phyloP scores from a whole-genome alignment of 2,329 filamentous ascomycete species.

The Trichophyton simii region DNA sequence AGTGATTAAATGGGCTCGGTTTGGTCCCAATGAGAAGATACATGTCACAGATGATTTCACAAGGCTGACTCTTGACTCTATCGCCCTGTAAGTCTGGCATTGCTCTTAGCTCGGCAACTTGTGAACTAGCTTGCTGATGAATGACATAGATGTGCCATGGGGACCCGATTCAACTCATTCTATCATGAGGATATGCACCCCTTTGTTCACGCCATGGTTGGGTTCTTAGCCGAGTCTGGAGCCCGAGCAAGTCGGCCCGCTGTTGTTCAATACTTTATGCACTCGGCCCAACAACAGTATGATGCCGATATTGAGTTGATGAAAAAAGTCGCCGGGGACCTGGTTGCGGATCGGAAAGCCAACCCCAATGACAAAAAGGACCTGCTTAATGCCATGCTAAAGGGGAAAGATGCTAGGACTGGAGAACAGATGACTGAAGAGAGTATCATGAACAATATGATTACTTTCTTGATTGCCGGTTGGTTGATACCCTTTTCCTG shows the following conservation, averaged over 20 bases:
- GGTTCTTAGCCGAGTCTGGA: not conserved
- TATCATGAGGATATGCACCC: conserved; percentile 2
- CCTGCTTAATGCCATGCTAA: not conserved
- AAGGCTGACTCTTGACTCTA: not conserved
- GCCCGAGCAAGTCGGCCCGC: not conserved
- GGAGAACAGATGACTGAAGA: conserved; percentile 1
- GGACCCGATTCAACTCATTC: not conserved
- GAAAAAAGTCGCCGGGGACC: not conserved
- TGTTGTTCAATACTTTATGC: not conserved
- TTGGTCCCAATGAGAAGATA: not conserved
- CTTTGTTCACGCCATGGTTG: not conserved
- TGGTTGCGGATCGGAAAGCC: not conserved
- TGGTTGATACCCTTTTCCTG: not conserved
- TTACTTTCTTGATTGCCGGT: not conserved
- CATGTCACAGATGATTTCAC: conserved; percentile 1
- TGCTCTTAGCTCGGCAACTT: too few relatives aligned
- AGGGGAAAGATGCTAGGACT: not conserved
- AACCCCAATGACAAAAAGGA: not conserved
- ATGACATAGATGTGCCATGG: not conserved
- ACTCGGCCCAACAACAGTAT: not conserved
- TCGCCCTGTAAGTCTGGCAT: not conserved
- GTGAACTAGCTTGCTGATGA: not conserved
- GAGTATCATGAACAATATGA: conserved; percentile 3
- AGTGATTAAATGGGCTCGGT: not conserved
- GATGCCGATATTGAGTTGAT: not conserved